phyloP scores from a whole-genome alignment of 805 yeast species.

The Candida alai region DNA sequence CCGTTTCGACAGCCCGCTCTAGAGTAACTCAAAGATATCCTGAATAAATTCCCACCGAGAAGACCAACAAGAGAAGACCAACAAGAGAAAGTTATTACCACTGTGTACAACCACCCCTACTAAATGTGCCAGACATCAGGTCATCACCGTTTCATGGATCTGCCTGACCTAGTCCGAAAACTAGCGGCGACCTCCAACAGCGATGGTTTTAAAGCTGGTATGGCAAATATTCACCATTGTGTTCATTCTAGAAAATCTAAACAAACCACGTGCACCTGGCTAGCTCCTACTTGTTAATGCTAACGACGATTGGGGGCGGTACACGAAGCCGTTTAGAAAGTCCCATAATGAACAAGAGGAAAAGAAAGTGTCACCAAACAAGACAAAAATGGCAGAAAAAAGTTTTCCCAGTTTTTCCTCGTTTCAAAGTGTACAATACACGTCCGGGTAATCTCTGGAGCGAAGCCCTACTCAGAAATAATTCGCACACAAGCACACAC shows the following conservation, averaged over 20 bases:
- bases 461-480: too few relatives aligned
- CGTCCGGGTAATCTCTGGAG: conserved; percentile 3
- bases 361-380: too few relatives aligned
- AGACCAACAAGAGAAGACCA: too few relatives aligned
- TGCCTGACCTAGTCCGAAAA: conserved; percentile 41
- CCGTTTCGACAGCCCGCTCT: too few relatives aligned
- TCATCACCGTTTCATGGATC: conserved; percentile 97
- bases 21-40: not conserved
- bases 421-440: not conserved
- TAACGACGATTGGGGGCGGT: conserved; percentile 9
- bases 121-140: conserved; percentile 78
- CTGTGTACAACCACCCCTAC: too few relatives aligned
- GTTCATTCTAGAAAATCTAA: conserved; percentile 21
- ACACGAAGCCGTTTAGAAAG: conserved; percentile 9
- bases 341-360: conserved; percentile 8
- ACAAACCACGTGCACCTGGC: conserved; percentile 14
- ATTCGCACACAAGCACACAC: too few relatives aligned
- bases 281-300: conserved; percentile 27
- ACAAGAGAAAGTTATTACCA: too few relatives aligned
- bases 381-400: conserved; percentile 5
- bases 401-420: conserved; percentile 1
- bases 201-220: conserved; percentile 95
- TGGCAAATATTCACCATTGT: conserved; percentile 4
- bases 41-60: not conserved
- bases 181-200: conserved; percentile 87